Percentiles rank a stretch among this genome's conserved stretches.
Evolutionary conservation across 2,329 filamentous ascomycete species (phyloP).

Genomic region (Septoria petroselini): DNA sequence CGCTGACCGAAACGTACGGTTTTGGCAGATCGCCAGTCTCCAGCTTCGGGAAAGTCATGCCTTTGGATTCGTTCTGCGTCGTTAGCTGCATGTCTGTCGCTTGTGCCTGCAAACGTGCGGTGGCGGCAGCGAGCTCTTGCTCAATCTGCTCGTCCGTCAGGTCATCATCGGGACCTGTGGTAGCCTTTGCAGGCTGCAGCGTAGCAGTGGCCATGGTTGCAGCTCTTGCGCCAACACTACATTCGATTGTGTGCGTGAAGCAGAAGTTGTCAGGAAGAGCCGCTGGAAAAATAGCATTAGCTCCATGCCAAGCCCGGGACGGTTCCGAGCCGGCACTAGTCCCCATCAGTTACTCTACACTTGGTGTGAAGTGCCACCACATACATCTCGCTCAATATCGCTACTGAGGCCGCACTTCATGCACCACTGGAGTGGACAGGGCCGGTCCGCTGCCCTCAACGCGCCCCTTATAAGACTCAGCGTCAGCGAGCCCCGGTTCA

Average conservation of each 20-base stretch:
- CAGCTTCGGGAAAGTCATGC: conserved; percentile 52
- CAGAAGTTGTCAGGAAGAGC: conserved; percentile 3
- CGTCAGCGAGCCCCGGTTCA: too few relatives aligned
- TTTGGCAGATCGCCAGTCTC: conserved; percentile 48
- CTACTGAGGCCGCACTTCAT: too few relatives aligned
- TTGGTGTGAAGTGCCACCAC: too few relatives aligned
- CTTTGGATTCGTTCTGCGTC: conserved; percentile 24
- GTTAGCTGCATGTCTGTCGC: conserved; percentile 31
- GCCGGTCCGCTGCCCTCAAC: too few relatives aligned
- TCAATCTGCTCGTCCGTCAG: conserved; percentile 63
- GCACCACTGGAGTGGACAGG: too few relatives aligned
- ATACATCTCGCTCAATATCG: too few relatives aligned
- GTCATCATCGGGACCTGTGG: conserved; percentile 33
- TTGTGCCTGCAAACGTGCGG: conserved; percentile 53
- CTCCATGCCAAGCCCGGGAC: conserved; percentile 7
- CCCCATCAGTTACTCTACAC: too few relatives aligned
- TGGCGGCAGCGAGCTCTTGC: conserved; percentile 61
- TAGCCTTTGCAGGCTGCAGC: background rate
- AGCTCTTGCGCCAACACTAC: conserved; percentile 3
- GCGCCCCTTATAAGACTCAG: too few relatives aligned
- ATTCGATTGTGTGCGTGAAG: conserved; percentile 1
- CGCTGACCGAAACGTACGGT: conserved; percentile 54
- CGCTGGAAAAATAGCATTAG: too few relatives aligned
- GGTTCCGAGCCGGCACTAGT: too few relatives aligned
- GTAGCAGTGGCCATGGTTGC: conserved; percentile 10